These are phyloP conservation scores for Ophiostoma sp. DNA, from an alignment of 2,329 filamentous ascomycete species.

Conservation along the genomic window DNA sequence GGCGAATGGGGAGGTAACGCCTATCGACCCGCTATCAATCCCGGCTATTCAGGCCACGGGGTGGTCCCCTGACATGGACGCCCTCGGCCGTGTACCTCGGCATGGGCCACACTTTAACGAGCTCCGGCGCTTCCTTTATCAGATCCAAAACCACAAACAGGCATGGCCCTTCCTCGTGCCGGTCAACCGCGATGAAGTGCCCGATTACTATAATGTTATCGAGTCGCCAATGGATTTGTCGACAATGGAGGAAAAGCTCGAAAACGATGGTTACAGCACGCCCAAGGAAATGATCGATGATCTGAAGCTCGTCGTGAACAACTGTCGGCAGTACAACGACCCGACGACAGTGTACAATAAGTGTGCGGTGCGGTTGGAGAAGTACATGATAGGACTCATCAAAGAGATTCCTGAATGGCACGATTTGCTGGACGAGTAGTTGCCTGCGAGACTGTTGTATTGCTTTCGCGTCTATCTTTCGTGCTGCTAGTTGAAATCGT, in stretches of 20 bases:
- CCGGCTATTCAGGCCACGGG: slow-evolving; percentile 85
- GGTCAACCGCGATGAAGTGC: slow-evolving; percentile 91
- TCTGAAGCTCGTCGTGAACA: slow-evolving; percentile 83
- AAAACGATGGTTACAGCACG: slow-evolving; percentile 83
- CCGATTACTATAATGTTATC: slow-evolving; percentile 98
- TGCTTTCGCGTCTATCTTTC: not conserved
- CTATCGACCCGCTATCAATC: slow-evolving; percentile 82
- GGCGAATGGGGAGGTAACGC: slow-evolving; percentile 24
- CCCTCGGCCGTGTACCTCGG: slow-evolving; percentile 85
- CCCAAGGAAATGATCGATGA: slow-evolving; percentile 91
- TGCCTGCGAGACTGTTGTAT: not conserved
- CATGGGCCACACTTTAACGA: slow-evolving; percentile 96
- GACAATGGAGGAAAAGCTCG: slow-evolving; percentile 96
- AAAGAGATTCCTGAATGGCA: slow-evolving; percentile 89
- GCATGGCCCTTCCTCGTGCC: slow-evolving; percentile 94
- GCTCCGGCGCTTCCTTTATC: slow-evolving; percentile 84
- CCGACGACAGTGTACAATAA: slow-evolving; percentile 94
- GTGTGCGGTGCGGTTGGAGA: slow-evolving; percentile 85
- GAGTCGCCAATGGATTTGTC: slow-evolving; percentile 94
- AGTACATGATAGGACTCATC: slow-evolving; percentile 93
- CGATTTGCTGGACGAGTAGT: slow-evolving; percentile 21
- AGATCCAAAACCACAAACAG: slow-evolving; percentile 86
- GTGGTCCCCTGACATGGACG: slow-evolving; percentile 97
- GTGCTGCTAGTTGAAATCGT: not conserved
- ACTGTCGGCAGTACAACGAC: slow-evolving; percentile 94